Percentiles rank a stretch among this genome's conserved stretches.
Evolutionary conservation across 495 filamentous ascomycete genomes (phyloP).

Genomic region (Daldinia grandis): DNA sequence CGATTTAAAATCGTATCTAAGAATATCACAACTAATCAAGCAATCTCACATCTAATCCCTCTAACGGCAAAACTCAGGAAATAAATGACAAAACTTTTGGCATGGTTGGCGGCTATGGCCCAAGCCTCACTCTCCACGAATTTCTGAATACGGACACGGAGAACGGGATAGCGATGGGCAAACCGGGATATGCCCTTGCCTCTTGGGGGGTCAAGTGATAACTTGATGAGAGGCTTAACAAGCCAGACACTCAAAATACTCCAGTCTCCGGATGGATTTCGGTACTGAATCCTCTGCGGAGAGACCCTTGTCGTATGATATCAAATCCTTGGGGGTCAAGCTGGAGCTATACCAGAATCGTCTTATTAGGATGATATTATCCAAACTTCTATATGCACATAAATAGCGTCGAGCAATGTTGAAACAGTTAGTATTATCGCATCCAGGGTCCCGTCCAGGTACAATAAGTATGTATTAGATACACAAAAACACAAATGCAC

Average conservation of each 20-base stretch:
- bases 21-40: conserved; percentile 28
- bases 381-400: not conserved
- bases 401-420: not conserved
- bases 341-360: conserved; percentile 17
- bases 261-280: conserved; percentile 12
- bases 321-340: conserved; percentile 17
- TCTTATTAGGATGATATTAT: conserved; percentile 8
- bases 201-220: conserved; percentile 40
- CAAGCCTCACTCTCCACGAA: conserved; percentile 32
- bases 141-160: conserved; percentile 40
- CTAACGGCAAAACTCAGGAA: not conserved
- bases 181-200: conserved; percentile 24
- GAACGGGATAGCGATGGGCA: conserved; percentile 18
- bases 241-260: not conserved
- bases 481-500: not conserved
- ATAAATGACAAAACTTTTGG: conserved; percentile 14
- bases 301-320: conserved; percentile 35
- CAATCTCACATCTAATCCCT: conserved; percentile 19
- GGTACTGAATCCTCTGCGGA: conserved; percentile 29
- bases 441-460: not conserved
- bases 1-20: conserved; percentile 23
- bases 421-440: conserved; percentile 5
- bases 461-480: not conserved
- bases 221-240: conserved; percentile 16
- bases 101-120: conserved; percentile 25